These are phyloP conservation scores for Venturia aucupariae DNA, from an alignment of 2,329 filamentous ascomycete species.

Conservation along the genomic window DNA sequence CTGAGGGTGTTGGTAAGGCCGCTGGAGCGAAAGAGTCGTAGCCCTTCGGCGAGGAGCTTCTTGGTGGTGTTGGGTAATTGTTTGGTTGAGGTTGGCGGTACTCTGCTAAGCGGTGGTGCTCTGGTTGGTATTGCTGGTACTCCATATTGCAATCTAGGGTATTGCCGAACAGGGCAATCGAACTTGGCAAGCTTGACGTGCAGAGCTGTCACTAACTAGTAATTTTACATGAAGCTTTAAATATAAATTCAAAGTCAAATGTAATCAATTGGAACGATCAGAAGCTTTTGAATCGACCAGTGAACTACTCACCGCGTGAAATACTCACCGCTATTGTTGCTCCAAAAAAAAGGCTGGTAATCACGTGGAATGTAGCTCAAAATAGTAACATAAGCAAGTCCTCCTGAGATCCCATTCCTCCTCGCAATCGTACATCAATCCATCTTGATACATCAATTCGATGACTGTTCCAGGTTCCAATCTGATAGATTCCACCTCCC, in stretches of 20 bases:
- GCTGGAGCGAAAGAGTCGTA: neutral
- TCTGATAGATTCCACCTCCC: neutral
- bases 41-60: neutral
- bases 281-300: neutral
- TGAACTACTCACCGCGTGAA: neutral
- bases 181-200: neutral
- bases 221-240: neutral
- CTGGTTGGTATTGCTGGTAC: neutral
- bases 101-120: neutral
- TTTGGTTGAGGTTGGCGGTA: neutral
- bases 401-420: neutral
- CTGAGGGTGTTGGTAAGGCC: neutral
- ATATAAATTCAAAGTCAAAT: neutral
- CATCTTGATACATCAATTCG: neutral
- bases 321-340: too few species aligned
- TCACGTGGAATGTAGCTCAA: neutral
- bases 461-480: neutral
- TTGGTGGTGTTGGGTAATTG: slow-evolving; percentile 4
- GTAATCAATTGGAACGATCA: neutral
- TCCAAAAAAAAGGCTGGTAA: neutral
- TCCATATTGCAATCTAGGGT: neutral
- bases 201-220: neutral
- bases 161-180: neutral
- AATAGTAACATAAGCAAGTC: neutral
- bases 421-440: neutral